Base-by-base conservation (phyloP, 257 asterid species). In the Scutellaria galericulata region DNA sequence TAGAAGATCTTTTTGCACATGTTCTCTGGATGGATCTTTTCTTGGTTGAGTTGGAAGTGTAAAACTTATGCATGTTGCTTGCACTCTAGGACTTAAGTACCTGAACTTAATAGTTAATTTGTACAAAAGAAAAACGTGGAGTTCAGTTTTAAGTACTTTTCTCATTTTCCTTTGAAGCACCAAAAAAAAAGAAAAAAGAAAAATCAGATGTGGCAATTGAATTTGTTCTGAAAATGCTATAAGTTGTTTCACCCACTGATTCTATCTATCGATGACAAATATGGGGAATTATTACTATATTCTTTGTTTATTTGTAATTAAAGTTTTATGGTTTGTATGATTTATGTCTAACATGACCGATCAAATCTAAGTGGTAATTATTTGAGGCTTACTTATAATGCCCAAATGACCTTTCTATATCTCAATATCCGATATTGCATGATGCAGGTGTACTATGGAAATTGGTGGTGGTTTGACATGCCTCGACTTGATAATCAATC, bases 401-500 rank as follows among this genome's bases (percentile, higher is more conserved):
- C 46, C 27, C 65, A 48, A 63, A 59, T 66, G 47, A 39, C n/a
- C 46, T 22, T 27, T 60, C 60, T n/a, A 20, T 57, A 46, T 57
- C 68, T 58, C 35, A 14, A 20, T 45, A 12, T 69, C 41, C 14
- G 47, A 72, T 70, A 40, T 47, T 76, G 52, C 65, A 37, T 68
- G 81, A 67, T 84, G 83, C 79, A 93, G 98, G 85, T 85, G 84
- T 80, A 77, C 77, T 35, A 58, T 88, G 83, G 96, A 88, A 75
- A 76, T 91, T 66, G 78, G 77, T 68, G 77, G 72, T 7, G 91
- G 93, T 64, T 70, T 83, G 75, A 84, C 97, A 24, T 85, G 95
- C 81, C 80, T 93, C 63, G 98, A 93, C 81, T 70, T 84, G 80
- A 73, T 87, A 66, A 74, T 93, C 81, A 78, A 84, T 81, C 92